Evolutionary conservation across 352 stramenopile genomes (phyloP).

Genomic region (Lagenidium sp.): DNA sequence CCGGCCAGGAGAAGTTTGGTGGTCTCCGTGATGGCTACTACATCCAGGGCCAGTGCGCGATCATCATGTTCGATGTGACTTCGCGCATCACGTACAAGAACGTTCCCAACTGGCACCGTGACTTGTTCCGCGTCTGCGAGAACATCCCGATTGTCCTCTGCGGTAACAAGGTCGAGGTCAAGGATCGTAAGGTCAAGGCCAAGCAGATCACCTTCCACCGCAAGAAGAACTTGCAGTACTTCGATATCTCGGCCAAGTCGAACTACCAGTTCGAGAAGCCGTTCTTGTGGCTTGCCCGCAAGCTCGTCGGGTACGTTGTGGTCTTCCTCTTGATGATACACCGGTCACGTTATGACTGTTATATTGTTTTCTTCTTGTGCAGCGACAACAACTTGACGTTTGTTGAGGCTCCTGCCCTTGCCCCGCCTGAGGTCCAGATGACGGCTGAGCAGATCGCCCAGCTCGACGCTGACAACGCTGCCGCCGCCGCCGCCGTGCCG

Average conservation of each 20-base stretch:
- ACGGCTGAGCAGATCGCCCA: slow-evolving; percentile 89
- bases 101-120: slow-evolving; percentile 99
- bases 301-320: slow-evolving; percentile 90
- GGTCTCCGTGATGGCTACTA: slow-evolving; percentile 96
- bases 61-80: slow-evolving; percentile 99
- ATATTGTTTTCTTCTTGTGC: slow-evolving; percentile 6
- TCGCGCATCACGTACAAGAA: slow-evolving; percentile 99
- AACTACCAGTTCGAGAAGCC: slow-evolving; percentile 99
- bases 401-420: slow-evolving; percentile 95
- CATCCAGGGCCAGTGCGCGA: slow-evolving; percentile 99
- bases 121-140: slow-evolving; percentile 99
- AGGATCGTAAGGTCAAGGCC: slow-evolving; percentile 99
- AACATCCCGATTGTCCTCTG: slow-evolving; percentile 99
- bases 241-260: slow-evolving; percentile 99
- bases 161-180: slow-evolving; percentile 99
- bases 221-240: slow-evolving; percentile 99
- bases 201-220: slow-evolving; percentile 99
- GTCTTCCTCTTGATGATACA: neutral
- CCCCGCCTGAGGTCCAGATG: slow-evolving; percentile 95
- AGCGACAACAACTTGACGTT: slow-evolving; percentile 98
- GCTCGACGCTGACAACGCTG: slow-evolving; percentile 90
- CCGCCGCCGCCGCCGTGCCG: slow-evolving; percentile 85
- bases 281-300: slow-evolving; percentile 99
- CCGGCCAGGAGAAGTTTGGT: slow-evolving; percentile 99
- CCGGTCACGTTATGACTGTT: slow-evolving; percentile 2